Evolutionary conservation across 2,329 filamentous ascomycete genomes (phyloP), one percentile per base, ranked within the genome.

Genomic region (Arthrinium puccinioides): DNA sequence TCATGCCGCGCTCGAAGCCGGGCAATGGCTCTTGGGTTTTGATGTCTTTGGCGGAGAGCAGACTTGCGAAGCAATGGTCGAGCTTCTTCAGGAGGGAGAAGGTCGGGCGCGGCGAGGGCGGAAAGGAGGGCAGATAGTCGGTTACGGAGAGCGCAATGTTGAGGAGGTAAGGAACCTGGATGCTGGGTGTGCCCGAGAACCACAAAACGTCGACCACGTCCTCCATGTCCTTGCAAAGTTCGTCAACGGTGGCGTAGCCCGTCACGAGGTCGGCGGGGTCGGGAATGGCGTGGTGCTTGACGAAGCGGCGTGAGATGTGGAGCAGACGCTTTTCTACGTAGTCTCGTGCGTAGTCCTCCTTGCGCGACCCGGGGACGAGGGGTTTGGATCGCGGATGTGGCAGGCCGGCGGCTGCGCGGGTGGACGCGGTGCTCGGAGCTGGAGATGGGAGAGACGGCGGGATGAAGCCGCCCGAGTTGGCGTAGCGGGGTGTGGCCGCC

Each of bases 141-240:
- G 77, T 79, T 25, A 88, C 69, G 41, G 88, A 71, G 36, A 83
- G 74, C 1, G 87, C 86, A 32, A 95, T 66, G 38, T 79, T 84
- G 25, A 96, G 76, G 3, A 96, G 67, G 54, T 90, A 90, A 3
- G 88, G 86, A 10, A 90, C 77, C 61, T 96, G 87, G 8, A 96
- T 65, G 37, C 74, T 76, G 14, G 86, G 87, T 16, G 89, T 95
- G 9, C 84, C 87, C 21, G 82, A 87, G 16, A 87, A 74, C 90
- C 90, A 97, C 5, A 95, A 62, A 7, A 94, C 74, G 57, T 94
- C 83, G 13, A 94, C 63, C 10, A 95, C 56, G 6, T 71, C 70
- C 39, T 89, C 84, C 1, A 94, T 60, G 52, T 95, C 87, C 39
- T 67, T 74, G 37, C 78, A 86, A 5, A 87, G 74, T 52, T 89